Conservation (phyloP, 345 rosid species). For the Gynandropsis gynandra region DNA sequence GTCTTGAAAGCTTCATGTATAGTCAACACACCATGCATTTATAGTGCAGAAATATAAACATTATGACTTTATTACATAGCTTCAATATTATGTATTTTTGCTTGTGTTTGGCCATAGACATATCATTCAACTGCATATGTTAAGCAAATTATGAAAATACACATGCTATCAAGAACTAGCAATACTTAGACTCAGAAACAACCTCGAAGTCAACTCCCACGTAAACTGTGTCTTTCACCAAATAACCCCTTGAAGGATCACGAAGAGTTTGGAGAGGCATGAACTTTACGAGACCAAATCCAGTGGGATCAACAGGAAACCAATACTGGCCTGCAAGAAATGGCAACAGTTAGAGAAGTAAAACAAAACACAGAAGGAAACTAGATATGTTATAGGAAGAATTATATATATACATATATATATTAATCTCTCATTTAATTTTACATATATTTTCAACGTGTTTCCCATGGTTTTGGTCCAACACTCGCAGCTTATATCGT, state of each 20-base stretch:
- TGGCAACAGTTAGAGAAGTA: background rate
- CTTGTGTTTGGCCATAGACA: too few relatives aligned
- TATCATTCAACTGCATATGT: too few relatives aligned
- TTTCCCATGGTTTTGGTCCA: conserved; percentile 9
- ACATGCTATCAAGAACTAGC: too few relatives aligned
- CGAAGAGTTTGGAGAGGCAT: conserved; percentile 16
- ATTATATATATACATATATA: too few relatives aligned
- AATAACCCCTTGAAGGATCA: conserved; percentile 15
- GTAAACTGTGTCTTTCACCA: conserved; percentile 12
- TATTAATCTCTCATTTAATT: background rate
- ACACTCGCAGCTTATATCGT: conserved; percentile 15
- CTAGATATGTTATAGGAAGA: too few relatives aligned
- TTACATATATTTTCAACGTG: conserved; percentile 12
- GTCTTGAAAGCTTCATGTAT: too few relatives aligned
- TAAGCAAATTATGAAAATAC: too few relatives aligned
- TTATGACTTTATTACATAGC: too few relatives aligned
- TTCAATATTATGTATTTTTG: too few relatives aligned
- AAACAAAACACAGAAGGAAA: background rate
- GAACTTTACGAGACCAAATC: conserved; percentile 5
- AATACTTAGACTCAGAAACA: conserved; percentile 7
- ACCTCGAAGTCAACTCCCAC: conserved; percentile 26
- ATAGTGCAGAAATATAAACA: too few relatives aligned
- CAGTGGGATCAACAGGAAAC: background rate
- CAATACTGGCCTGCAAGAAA: background rate
- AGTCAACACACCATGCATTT: too few relatives aligned